A percentile compares a stretch with the other conserved stretches of the same genome.
phyloP scores from a whole-genome alignment of 495 filamentous ascomycete species.

The Talaromyces trachyspermus region DNA sequence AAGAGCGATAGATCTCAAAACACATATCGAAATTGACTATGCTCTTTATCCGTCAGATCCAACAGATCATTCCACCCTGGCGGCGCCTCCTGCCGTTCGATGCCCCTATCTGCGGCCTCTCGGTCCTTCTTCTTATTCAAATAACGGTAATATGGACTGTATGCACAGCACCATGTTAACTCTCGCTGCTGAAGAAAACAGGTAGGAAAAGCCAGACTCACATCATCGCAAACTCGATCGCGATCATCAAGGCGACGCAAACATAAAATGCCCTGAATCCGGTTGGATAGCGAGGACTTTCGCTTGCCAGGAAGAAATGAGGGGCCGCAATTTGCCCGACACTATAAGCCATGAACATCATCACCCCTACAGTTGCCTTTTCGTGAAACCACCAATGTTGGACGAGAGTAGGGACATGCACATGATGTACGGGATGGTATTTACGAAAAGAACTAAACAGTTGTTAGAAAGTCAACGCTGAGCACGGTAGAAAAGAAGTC shows the following conservation, averaged over 20 bases:
- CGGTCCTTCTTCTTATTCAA: not conserved
- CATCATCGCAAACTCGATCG: no score
- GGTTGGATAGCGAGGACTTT: constrained; percentile 16
- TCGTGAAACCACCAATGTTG: constrained; percentile 53
- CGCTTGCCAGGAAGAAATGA: constrained; percentile 18
- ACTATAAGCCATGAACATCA: constrained; percentile 12
- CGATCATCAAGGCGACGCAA: no score
- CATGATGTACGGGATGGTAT: constrained; percentile 3
- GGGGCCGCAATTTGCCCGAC: constrained; percentile 16
- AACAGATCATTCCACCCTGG: not conserved
- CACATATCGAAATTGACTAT: not conserved
- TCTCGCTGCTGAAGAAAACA: no score
- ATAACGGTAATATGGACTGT: constrained; percentile 7
- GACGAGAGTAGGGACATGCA: constrained; percentile 37
- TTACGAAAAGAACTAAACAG: not conserved
- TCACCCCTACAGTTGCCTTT: constrained; percentile 32
- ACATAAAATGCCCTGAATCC: no score
- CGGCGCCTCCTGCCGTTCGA: not conserved
- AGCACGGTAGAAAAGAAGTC: not conserved
- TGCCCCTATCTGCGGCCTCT: not conserved
- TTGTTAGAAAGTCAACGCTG: not conserved
- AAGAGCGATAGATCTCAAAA: no score
- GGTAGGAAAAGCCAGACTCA: no score
- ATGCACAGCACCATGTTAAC: no score
- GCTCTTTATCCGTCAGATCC: not conserved